phyloP scores from a whole-genome alignment of 768 basidiomycete species.

The Kwoniella sp. region DNA sequence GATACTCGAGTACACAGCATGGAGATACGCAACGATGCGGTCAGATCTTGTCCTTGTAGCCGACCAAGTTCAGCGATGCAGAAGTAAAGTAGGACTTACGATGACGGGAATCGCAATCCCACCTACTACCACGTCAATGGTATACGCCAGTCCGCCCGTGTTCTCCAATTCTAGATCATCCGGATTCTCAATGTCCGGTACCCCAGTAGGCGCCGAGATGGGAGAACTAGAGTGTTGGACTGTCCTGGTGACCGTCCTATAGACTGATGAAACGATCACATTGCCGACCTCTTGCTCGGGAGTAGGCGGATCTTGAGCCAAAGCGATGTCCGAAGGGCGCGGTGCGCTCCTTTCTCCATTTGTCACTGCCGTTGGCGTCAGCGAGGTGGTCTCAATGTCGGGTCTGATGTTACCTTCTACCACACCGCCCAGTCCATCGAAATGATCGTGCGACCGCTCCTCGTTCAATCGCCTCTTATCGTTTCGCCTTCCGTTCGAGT shows the following conservation, averaged over 20 bases:
- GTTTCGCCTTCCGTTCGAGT: background rate
- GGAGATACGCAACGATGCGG: too few relatives aligned
- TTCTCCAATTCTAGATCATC: constrained; percentile 17
- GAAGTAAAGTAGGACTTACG: constrained; percentile 1
- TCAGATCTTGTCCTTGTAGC: too few relatives aligned
- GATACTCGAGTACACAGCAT: background rate
- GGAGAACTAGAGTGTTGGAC: background rate
- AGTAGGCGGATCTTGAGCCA: background rate
- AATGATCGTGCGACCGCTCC: background rate
- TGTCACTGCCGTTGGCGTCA: background rate
- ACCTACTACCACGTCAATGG: constrained; percentile 12
- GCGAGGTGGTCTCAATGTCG: background rate
- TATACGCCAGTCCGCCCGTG: constrained; percentile 19
- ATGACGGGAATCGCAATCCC: constrained; percentile 19
- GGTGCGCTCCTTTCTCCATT: background rate
- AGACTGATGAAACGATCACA: constrained; percentile 10
- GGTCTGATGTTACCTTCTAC: background rate
- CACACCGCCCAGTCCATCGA: background rate
- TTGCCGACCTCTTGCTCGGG: constrained; percentile 11
- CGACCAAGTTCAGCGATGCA: too few relatives aligned
- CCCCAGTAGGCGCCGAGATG: background rate
- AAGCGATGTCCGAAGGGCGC: background rate
- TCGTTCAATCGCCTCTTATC: background rate
- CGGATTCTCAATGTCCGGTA: background rate
- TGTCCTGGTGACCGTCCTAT: background rate